Conservation (phyloP, 148 eudicot genomes). For the Fallopia convolvulus region DNA sequence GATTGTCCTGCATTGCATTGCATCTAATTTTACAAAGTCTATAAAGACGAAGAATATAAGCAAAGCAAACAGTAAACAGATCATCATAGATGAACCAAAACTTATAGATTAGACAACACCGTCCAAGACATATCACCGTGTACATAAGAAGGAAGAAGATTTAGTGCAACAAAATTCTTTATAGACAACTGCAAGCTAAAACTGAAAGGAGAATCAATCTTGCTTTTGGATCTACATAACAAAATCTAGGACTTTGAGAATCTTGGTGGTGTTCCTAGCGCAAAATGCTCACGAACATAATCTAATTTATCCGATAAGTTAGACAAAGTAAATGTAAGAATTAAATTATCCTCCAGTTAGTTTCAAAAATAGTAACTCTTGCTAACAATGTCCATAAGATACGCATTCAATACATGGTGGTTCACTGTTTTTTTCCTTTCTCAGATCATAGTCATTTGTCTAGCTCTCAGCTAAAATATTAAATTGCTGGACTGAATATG, state of each 20-base stretch:
- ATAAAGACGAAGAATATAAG: not conserved
- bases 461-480: not conserved
- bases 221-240: not conserved
- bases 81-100: not conserved
- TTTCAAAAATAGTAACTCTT: not conserved
- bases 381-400: not conserved
- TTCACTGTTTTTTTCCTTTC: not conserved
- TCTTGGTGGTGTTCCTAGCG: not conserved
- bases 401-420: not conserved
- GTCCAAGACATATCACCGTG: not conserved
- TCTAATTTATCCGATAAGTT: not conserved
- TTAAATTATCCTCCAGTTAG: not conserved
- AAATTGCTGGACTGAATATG: not conserved
- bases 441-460: not conserved
- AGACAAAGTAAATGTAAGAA: not conserved
- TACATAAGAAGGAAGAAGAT: not conserved
- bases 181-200: not conserved
- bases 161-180: not conserved
- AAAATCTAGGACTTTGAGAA: not conserved
- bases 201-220: not conserved
- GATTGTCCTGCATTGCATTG: constrained; percentile 5
- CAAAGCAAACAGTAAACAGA: not conserved
- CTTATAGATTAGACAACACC: not conserved
- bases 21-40: not conserved
- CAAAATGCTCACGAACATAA: not conserved